Evolutionary conservation across 2,329 filamentous ascomycete genomes (phyloP).

Genomic region (Trichoderma sp.): DNA sequence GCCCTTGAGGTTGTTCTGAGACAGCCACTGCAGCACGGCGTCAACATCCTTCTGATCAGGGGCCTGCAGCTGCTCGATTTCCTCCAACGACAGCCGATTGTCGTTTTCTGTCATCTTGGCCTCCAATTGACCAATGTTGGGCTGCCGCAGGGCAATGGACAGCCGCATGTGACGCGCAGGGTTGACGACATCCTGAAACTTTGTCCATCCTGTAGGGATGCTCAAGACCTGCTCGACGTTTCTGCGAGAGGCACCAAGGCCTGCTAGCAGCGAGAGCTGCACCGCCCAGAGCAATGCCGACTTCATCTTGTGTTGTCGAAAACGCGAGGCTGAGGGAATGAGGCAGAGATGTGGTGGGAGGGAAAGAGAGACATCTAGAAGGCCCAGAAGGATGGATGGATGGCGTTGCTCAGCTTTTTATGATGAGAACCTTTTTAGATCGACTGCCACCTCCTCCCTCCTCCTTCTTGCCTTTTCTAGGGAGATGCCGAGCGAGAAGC

Average conservation of each 20-base stretch:
- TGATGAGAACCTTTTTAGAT: no score
- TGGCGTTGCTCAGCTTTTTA: background rate
- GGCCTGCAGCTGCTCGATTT: conserved; percentile 40
- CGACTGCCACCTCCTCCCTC: background rate
- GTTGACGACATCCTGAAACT: conserved; percentile 28
- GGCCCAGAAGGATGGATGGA: background rate
- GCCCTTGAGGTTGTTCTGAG: conserved; percentile 38
- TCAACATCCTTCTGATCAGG: conserved; percentile 38
- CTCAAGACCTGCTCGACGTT: conserved; percentile 32
- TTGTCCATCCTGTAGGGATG: conserved; percentile 36
- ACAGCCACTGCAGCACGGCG: conserved; percentile 46
- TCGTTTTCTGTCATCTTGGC: conserved; percentile 28
- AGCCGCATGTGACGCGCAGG: conserved; percentile 32
- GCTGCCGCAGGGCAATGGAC: conserved; percentile 38
- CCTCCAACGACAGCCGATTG: conserved; percentile 38
- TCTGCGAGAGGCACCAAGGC: conserved; percentile 29
- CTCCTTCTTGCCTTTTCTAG: background rate
- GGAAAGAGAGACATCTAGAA: background rate
- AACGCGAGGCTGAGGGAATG: background rate
- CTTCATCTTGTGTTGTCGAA: conserved; percentile 21
- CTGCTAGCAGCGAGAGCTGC: conserved; percentile 29
- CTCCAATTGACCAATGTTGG: conserved; percentile 32
- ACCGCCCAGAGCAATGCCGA: conserved; percentile 22
- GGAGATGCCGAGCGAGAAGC: background rate
- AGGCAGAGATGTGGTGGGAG: background rate